phyloP scores from a whole-genome alignment of 495 filamentous ascomycete species.

The Aspergillus homomorphus region DNA sequence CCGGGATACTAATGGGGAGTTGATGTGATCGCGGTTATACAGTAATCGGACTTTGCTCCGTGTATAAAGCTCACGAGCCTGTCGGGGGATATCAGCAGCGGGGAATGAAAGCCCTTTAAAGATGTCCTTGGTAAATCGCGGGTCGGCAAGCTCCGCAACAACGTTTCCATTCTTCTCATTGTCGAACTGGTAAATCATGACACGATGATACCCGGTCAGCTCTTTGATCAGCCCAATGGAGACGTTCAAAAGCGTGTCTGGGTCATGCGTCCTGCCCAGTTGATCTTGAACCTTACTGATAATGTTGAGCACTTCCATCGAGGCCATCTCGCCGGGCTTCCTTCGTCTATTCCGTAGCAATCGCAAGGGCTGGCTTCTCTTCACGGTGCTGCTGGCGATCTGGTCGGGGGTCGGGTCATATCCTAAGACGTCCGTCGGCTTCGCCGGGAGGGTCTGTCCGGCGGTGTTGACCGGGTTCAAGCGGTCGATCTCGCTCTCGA shows the following conservation, averaged over 20 bases:
- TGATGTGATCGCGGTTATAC: conserved; percentile 43
- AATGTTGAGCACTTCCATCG: conserved; percentile 93
- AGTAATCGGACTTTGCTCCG: conserved; percentile 47
- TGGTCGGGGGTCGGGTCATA: conserved; percentile 69
- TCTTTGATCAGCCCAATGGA: conserved; percentile 56
- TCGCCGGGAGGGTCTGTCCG: conserved; percentile 53
- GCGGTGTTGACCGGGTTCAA: conserved; percentile 62
- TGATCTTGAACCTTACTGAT: conserved; percentile 66
- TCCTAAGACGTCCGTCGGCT: conserved; percentile 71
- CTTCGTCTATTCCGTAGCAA: conserved; percentile 76
- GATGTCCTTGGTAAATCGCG: conserved; percentile 73
- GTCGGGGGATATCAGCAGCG: conserved; percentile 85
- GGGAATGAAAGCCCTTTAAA: conserved; percentile 92
- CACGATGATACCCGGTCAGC: conserved; percentile 86
- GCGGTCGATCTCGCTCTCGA: conserved; percentile 85
- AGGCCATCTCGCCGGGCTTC: conserved; percentile 75
- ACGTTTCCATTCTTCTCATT: conserved; percentile 77
- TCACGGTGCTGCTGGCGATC: conserved; percentile 62
- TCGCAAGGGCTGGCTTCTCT: conserved; percentile 71
- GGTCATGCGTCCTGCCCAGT: conserved; percentile 29
- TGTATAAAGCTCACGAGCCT: conserved; percentile 75
- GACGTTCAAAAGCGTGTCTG: conserved; percentile 56
- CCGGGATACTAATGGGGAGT: conserved; percentile 76
- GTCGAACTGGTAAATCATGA: conserved; percentile 95
- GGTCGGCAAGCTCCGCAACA: conserved; percentile 84